Conservation (phyloP, 2,329 filamentous ascomycete species). For the Penicillium sp. region DNA sequence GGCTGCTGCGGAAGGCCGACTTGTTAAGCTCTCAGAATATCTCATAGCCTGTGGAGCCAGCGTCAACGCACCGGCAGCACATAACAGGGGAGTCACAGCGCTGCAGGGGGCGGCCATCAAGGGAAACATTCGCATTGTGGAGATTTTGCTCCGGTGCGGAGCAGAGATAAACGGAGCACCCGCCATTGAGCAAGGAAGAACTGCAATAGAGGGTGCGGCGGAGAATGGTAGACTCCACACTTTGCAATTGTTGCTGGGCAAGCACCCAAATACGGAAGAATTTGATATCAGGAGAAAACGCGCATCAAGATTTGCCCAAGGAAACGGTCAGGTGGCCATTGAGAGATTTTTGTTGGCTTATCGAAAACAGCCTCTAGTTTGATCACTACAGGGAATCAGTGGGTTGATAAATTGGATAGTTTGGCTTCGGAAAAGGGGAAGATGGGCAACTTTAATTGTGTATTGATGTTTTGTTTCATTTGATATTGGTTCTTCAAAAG, state of each 20-base stretch:
- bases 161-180: slow-evolving; percentile 27
- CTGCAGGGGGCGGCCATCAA: slow-evolving; percentile 25
- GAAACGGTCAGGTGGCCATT: too few relatives aligned
- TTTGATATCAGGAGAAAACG: too few relatives aligned
- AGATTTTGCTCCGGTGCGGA: slow-evolving; percentile 22
- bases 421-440: too few relatives aligned
- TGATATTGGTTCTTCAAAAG: too few relatives aligned
- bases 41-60: slow-evolving; percentile 21
- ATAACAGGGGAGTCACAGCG: slow-evolving; percentile 21
- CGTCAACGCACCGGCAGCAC: slow-evolving; percentile 16
- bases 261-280: too few relatives aligned
- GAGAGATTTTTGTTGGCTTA: too few relatives aligned
- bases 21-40: slow-evolving; percentile 12
- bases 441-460: too few relatives aligned
- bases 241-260: slow-evolving; percentile 25
- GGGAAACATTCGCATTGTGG: slow-evolving; percentile 20
- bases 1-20: slow-evolving; percentile 9
- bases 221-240: slow-evolving; percentile 33
- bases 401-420: too few relatives aligned
- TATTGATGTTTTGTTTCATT: too few relatives aligned
- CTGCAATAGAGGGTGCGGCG: slow-evolving; percentile 35
- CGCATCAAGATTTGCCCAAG: too few relatives aligned
- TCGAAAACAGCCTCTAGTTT: too few relatives aligned
- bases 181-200: slow-evolving; percentile 23
- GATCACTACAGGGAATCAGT: too few relatives aligned